Evolutionary conservation across 1,139 yeast species (phyloP).

Genomic region (Eremothecium cymbalariae): DNA sequence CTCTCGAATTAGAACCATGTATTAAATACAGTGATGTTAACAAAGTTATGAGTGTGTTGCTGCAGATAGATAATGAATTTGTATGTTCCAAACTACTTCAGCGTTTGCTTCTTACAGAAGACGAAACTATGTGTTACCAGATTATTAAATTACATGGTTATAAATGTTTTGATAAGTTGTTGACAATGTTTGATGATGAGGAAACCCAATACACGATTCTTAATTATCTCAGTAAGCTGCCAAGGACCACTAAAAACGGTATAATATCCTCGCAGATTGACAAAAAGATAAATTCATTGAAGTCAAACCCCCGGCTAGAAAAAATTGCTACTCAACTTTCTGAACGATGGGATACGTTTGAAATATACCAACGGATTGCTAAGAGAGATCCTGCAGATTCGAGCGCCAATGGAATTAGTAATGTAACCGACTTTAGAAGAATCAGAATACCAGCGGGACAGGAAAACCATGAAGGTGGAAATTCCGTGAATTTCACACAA

Average conservation of each 20-base stretch:
- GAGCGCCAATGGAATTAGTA: constrained; percentile 13
- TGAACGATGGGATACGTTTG: constrained; percentile 63
- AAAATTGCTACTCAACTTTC: constrained; percentile 41
- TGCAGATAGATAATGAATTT: constrained; percentile 67
- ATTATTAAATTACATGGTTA: constrained; percentile 82
- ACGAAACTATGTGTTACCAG: constrained; percentile 46
- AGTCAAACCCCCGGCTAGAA: constrained; percentile 31
- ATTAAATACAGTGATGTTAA: constrained; percentile 52
- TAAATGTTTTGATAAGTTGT: constrained; percentile 59
- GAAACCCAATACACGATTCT: constrained; percentile 41
- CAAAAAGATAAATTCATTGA: constrained; percentile 45
- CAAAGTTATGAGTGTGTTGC: constrained; percentile 70
- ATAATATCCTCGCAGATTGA: constrained; percentile 76
- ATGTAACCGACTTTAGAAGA: constrained; percentile 25
- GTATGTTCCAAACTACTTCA: constrained; percentile 59
- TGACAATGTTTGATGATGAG: constrained; percentile 36
- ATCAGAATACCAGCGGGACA: constrained; percentile 30
- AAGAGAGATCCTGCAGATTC: constrained; percentile 23
- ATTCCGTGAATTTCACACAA: constrained; percentile 28
- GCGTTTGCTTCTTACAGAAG: constrained; percentile 53
- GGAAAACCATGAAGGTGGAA: constrained; percentile 31
- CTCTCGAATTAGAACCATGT: constrained; percentile 49
- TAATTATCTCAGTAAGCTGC: constrained; percentile 62
- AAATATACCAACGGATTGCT: constrained; percentile 71
- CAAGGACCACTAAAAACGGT: constrained; percentile 71